phyloP scores from a whole-genome alignment of 495 filamentous ascomycete species.

The Aspergillus incahuasiensis region DNA sequence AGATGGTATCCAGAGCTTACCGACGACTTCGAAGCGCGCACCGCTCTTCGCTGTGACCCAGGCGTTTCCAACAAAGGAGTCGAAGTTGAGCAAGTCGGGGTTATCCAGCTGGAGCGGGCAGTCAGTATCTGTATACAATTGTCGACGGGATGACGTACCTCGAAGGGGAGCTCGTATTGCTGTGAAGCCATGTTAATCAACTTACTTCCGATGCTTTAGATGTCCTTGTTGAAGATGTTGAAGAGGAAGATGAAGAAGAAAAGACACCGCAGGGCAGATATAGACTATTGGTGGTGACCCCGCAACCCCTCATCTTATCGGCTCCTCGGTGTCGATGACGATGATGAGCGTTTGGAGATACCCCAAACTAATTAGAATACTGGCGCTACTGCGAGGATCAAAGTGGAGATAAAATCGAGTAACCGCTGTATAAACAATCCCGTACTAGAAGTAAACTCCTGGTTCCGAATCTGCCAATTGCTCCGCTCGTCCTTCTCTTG shows the following conservation, averaged over 20 bases:
- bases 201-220: neutral
- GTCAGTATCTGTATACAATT: neutral
- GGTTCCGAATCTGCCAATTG: slow-evolving; percentile 10
- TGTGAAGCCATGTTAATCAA: slow-evolving; percentile 26
- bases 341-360: neutral
- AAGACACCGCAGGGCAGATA: neutral
- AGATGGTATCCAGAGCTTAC: slow-evolving; percentile 30
- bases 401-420: neutral
- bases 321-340: slow-evolving; percentile 5
- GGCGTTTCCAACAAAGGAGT: slow-evolving; percentile 57
- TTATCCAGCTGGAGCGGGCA: slow-evolving; percentile 46
- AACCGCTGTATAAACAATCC: neutral
- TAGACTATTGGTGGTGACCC: neutral
- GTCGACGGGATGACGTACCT: slow-evolving; percentile 22
- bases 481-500: slow-evolving; percentile 9
- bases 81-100: slow-evolving; percentile 52
- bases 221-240: too few relatives aligned
- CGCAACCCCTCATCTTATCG: slow-evolving; percentile 12
- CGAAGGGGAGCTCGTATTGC: slow-evolving; percentile 37
- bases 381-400: neutral
- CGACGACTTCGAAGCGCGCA: slow-evolving; percentile 61
- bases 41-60: slow-evolving; percentile 61
- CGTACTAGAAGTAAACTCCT: slow-evolving; percentile 12
- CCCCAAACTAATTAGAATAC: neutral
- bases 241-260: neutral